Conservation (phyloP, 345 rosid genomes). For the Raphanus sativus region DNA sequence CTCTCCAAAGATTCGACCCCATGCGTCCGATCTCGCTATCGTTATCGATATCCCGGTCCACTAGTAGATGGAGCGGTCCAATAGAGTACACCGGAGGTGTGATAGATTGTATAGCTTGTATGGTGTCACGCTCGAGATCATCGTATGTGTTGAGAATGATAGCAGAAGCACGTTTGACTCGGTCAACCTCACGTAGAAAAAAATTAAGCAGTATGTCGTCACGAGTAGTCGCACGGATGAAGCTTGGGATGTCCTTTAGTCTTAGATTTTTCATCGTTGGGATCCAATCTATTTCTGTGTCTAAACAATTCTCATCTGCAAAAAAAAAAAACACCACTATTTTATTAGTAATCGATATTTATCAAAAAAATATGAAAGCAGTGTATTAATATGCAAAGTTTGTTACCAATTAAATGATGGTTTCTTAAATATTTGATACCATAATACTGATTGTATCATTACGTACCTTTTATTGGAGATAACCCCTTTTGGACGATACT, state of each 20-base stretch:
- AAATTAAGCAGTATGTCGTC: slow-evolving; percentile 38
- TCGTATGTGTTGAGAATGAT: slow-evolving; percentile 45
- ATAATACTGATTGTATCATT: not conserved
- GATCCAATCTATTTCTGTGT: slow-evolving; percentile 43
- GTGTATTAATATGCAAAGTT: not conserved
- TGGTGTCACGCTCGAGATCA: slow-evolving; percentile 34
- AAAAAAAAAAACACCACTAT: slow-evolving; percentile 1
- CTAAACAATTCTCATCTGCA: slow-evolving; percentile 39
- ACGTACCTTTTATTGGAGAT: not conserved
- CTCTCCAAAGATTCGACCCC: slow-evolving; percentile 19
- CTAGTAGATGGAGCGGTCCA: not conserved
- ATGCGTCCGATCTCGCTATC: not conserved
- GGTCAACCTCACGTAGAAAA: slow-evolving; percentile 2
- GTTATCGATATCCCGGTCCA: not conserved
- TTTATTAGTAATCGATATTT: not conserved
- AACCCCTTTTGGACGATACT: slow-evolving; percentile 1
- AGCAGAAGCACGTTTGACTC: slow-evolving; percentile 32
- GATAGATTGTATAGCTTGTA: slow-evolving; percentile 20
- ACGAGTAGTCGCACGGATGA: slow-evolving; percentile 36
- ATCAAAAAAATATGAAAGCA: not conserved
- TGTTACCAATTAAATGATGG: not conserved
- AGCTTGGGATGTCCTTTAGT: slow-evolving; percentile 44
- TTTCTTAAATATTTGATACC: not conserved
- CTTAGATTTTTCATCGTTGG: slow-evolving; percentile 41
- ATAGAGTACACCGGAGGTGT: slow-evolving; percentile 29